Evolutionary conservation across 1,284 basidiomycete genomes (phyloP).

Genomic region (Ceratobasidium sp.): DNA sequence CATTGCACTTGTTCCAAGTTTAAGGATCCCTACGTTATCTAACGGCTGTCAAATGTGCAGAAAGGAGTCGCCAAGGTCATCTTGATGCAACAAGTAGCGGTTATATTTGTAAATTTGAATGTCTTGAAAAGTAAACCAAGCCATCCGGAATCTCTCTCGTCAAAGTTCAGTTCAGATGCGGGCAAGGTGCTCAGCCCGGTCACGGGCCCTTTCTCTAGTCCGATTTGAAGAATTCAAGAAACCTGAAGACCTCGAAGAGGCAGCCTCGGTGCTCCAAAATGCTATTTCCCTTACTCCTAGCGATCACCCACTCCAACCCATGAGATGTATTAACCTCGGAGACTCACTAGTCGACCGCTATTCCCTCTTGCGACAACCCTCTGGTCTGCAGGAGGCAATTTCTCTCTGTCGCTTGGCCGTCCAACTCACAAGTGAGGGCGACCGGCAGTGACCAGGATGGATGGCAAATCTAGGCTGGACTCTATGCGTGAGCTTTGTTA

Average conservation of each 20-base stretch:
- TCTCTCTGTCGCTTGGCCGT: background rate
- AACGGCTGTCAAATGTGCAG: too few relatives aligned
- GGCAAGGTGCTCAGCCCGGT: too few relatives aligned
- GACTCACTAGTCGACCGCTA: background rate
- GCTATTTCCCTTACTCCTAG: slow-evolving; percentile 10
- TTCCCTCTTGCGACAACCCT: background rate
- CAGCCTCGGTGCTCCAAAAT: background rate
- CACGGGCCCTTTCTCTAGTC: too few relatives aligned
- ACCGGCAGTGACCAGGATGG: background rate
- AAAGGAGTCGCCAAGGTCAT: too few relatives aligned
- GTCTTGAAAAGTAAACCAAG: too few relatives aligned
- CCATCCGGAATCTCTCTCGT: too few relatives aligned
- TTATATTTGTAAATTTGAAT: too few relatives aligned
- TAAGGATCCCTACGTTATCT: too few relatives aligned
- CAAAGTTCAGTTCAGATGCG: too few relatives aligned
- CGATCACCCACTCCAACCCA: background rate
- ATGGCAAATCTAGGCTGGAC: background rate
- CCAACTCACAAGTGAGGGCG: background rate
- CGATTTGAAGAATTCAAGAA: background rate
- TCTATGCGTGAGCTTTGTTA: background rate
- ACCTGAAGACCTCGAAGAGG: background rate
- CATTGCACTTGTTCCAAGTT: too few relatives aligned
- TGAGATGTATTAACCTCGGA: background rate
- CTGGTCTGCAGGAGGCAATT: background rate
- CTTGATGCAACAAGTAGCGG: too few relatives aligned